Conservation (phyloP, 169 alveolate genomes). For the Amoebophrya sp. region DNA sequence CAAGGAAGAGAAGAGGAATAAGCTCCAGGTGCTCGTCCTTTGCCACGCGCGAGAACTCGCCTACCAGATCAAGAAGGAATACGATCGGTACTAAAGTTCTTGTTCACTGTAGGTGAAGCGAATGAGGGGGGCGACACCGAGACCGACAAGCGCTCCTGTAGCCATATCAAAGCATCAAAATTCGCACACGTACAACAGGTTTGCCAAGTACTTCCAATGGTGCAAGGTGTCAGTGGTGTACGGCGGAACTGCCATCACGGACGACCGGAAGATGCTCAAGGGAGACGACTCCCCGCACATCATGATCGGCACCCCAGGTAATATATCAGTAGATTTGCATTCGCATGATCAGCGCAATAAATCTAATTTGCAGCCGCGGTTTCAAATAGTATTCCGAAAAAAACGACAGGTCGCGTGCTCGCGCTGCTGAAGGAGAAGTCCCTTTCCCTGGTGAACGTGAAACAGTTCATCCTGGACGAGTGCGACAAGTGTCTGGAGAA, state of each 20-base stretch:
- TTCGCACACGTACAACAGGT: too few species aligned
- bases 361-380: too few species aligned
- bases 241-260: slow-evolving; percentile 92
- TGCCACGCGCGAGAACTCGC: slow-evolving; percentile 99
- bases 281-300: slow-evolving; percentile 82
- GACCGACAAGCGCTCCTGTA: too few species aligned
- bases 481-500: slow-evolving; percentile 98
- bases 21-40: slow-evolving; percentile 72
- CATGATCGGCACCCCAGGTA: slow-evolving; percentile 97
- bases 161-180: too few species aligned
- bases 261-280: slow-evolving; percentile 83
- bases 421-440: slow-evolving; percentile 80
- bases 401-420: slow-evolving; percentile 67
- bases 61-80: slow-evolving; percentile 96
- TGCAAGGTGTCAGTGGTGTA: slow-evolving; percentile 91
- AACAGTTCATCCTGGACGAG: slow-evolving; percentile 97
- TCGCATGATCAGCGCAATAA: too few species aligned
- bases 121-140: too few species aligned
- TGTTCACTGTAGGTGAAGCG: neutral
- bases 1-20: neutral
- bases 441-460: slow-evolving; percentile 75
- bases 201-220: slow-evolving; percentile 84
- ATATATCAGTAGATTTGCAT: too few species aligned
- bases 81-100: slow-evolving; percentile 51
- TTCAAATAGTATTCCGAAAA: neutral